Percentiles rank a stretch among this genome's conserved stretches.
Conservation (phyloP, 2,329 filamentous ascomycete genomes). For the Ophiostoma novo-ulmi region DNA sequence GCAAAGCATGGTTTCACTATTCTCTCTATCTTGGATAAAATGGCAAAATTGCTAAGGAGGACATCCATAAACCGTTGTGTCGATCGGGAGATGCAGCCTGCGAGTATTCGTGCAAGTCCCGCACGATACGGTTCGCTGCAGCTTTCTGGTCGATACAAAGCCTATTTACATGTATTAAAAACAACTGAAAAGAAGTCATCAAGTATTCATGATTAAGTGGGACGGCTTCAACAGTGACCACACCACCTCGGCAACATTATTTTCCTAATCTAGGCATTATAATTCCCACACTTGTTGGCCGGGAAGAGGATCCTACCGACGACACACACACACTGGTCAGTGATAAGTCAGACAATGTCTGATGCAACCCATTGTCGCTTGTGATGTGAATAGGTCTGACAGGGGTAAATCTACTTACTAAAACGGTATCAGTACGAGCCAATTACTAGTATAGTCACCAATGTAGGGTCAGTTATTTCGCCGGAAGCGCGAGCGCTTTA, state of each 20-base stretch:
- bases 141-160: neutral
- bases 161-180: neutral
- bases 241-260: neutral
- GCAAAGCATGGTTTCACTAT: neutral
- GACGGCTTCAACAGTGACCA: neutral
- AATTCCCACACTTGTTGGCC: neutral
- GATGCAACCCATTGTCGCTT: slow-evolving; percentile 2
- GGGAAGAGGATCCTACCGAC: neutral
- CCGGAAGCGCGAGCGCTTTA: neutral
- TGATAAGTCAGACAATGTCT: neutral
- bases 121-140: neutral
- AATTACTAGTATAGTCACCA: neutral
- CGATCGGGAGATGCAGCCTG: neutral
- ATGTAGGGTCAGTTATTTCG: neutral
- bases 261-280: neutral
- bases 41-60: neutral
- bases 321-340: neutral
- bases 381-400: neutral
- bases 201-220: neutral
- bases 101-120: neutral
- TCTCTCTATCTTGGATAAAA: neutral
- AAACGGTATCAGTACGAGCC: neutral
- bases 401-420: neutral
- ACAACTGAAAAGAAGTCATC: neutral
- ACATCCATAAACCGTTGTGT: neutral